Percentiles rank a stretch among this genome's conserved stretches.
Evolutionary conservation across 768 basidiomycete species (phyloP).

Genomic region (Tylopilus balloui): DNA sequence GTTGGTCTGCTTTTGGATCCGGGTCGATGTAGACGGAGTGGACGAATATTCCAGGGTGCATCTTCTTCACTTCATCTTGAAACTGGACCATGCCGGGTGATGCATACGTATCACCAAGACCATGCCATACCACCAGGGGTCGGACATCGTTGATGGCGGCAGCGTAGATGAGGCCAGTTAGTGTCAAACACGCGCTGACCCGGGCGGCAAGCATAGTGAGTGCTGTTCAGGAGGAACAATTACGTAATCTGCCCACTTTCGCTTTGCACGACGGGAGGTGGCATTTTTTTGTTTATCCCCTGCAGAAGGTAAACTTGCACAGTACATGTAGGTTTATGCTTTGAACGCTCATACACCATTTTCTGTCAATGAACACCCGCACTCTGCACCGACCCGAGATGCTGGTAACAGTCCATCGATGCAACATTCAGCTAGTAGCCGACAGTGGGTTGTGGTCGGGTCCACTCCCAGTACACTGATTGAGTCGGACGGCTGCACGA

Average conservation of each 20-base stretch:
- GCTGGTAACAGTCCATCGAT: too few species aligned
- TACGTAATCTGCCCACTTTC: slow-evolving; percentile 1
- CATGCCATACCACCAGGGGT: slow-evolving; percentile 76
- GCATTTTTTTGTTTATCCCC: too few species aligned
- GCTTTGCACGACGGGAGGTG: too few species aligned
- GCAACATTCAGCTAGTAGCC: too few species aligned
- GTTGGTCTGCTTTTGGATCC: slow-evolving; percentile 56
- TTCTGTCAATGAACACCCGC: too few species aligned
- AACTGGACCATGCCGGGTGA: slow-evolving; percentile 74
- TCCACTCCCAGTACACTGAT: too few species aligned
- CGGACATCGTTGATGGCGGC: slow-evolving; percentile 28
- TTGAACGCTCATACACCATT: too few species aligned
- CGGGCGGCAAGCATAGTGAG: slow-evolving; percentile 11
- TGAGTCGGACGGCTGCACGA: too few species aligned
- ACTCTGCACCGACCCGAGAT: too few species aligned
- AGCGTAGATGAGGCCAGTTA: slow-evolving; percentile 11
- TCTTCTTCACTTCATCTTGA: slow-evolving; percentile 48
- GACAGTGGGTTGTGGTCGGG: too few species aligned
- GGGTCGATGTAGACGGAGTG: slow-evolving; percentile 69
- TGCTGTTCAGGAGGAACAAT: neutral
- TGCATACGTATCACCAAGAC: slow-evolving; percentile 73
- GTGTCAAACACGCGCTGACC: slow-evolving; percentile 13
- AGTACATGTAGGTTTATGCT: too few species aligned
- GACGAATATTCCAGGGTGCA: slow-evolving; percentile 73
- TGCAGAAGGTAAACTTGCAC: too few species aligned